Evolutionary conservation across 2,329 filamentous ascomycete species (phyloP).

Genomic region (Pseudocercospora cruenta): DNA sequence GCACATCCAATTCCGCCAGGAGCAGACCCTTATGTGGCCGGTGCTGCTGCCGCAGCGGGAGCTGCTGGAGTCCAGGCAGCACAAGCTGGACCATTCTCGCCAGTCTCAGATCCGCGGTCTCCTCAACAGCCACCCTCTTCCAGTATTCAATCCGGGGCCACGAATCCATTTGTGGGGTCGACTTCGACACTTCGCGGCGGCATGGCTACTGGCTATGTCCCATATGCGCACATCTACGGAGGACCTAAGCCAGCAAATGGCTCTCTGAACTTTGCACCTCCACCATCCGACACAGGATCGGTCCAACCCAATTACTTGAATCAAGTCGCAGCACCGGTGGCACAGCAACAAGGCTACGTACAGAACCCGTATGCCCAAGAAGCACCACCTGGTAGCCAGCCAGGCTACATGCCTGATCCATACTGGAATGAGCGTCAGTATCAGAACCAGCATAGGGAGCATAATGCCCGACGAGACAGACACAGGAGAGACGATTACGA

Average conservation of each 20-base stretch:
- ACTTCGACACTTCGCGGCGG: conserved; percentile 29
- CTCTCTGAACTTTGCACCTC: conserved; percentile 21
- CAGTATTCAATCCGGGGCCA: conserved; percentile 13
- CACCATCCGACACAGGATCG: conserved; percentile 29
- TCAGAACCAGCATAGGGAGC: conserved; percentile 16
- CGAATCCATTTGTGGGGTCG: conserved; percentile 19
- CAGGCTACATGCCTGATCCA: conserved; percentile 26
- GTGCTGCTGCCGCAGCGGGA: conserved; percentile 17
- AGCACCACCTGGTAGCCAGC: conserved; percentile 27
- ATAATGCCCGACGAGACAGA: conserved; percentile 23
- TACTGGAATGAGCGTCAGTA: conserved; percentile 17
- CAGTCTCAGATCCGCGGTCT: conserved; percentile 17
- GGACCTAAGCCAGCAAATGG: conserved; percentile 20
- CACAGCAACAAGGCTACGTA: conserved; percentile 26
- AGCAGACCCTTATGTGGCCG: conserved; percentile 19
- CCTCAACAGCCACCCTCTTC: conserved; percentile 13
- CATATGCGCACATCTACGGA: conserved; percentile 42
- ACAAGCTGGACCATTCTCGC: conserved; percentile 14
- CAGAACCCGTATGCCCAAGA: conserved; percentile 36
- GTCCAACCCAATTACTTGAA: conserved; percentile 31
- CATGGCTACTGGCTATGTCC: conserved; percentile 37
- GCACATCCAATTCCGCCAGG: conserved; percentile 7
- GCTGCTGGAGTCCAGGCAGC: conserved; percentile 14
- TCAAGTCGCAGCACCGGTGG: conserved; percentile 27
- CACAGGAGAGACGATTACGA: conserved; percentile 24